phyloP scores from a whole-genome alignment of 2,329 filamentous ascomycete species.

The Calonectria pseudoreteaudii region DNA sequence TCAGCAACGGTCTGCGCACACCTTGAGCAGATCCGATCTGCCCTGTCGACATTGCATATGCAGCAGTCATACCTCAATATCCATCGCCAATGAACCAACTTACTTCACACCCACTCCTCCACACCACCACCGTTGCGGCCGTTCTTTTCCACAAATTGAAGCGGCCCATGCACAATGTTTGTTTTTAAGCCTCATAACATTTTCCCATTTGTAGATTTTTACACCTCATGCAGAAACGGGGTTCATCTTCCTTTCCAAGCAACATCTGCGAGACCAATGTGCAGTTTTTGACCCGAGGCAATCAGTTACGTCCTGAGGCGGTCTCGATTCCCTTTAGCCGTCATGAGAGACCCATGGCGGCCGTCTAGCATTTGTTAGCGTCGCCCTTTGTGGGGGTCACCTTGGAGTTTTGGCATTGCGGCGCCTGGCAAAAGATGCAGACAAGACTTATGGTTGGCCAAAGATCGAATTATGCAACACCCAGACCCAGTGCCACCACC shows the following conservation, averaged over 20 bases:
- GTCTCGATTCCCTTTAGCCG: constrained; percentile 13
- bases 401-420: background rate
- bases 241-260: background rate
- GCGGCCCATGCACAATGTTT: background rate
- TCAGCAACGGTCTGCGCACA: constrained; percentile 2
- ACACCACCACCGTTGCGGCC: background rate
- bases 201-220: background rate
- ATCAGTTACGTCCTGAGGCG: background rate
- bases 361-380: constrained; percentile 14
- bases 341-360: background rate
- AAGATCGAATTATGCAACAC: background rate
- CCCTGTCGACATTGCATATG: constrained; percentile 20
- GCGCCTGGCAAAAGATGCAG: background rate
- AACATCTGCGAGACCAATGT: background rate
- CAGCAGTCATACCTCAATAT: background rate
- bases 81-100: background rate
- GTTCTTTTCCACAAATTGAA: background rate
- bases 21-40: constrained; percentile 16
- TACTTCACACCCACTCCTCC: background rate
- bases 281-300: background rate
- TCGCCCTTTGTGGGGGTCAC: constrained; percentile 9
- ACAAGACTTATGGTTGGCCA: background rate
- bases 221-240: background rate
- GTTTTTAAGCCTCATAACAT: background rate
- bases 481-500: background rate